Conservation (phyloP, 345 rosid genomes). For the Raphanus sativus region DNA sequence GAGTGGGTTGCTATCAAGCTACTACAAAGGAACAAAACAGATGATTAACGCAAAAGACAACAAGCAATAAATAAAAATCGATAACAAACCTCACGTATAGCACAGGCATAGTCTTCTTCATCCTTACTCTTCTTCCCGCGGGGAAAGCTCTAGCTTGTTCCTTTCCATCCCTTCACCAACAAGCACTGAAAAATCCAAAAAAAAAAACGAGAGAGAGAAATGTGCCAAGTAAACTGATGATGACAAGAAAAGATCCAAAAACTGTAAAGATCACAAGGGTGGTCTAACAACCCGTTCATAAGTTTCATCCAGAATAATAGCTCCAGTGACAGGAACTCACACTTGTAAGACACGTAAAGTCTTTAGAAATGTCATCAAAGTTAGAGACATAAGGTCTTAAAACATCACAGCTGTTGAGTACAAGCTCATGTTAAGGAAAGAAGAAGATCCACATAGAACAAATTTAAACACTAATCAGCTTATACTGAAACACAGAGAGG, state of each 20-base stretch:
- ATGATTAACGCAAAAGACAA: slow-evolving; percentile 3
- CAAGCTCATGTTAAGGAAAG: slow-evolving; percentile 59
- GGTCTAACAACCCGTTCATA: slow-evolving; percentile 83
- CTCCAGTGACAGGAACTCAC: slow-evolving; percentile 97
- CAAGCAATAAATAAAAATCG: background rate
- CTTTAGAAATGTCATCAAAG: slow-evolving; percentile 87
- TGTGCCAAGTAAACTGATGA: slow-evolving; percentile 12
- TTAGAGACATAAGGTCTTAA: slow-evolving; percentile 89
- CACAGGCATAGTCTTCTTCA: slow-evolving; percentile 97
- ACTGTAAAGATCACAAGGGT: background rate
- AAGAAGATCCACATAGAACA: background rate
- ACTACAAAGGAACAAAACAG: slow-evolving; percentile 2
- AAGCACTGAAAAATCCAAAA: slow-evolving; percentile 55
- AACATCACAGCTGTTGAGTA: slow-evolving; percentile 90
- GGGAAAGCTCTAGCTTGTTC: slow-evolving; percentile 98
- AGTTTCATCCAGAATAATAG: slow-evolving; percentile 92
- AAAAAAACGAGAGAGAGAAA: background rate
- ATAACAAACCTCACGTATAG: slow-evolving; percentile 80
- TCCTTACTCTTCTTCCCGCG: slow-evolving; percentile 97
- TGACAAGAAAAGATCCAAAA: background rate
- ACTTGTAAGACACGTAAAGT: slow-evolving; percentile 97
- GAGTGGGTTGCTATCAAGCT: background rate
- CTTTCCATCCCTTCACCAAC: slow-evolving; percentile 99
- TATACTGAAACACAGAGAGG: background rate
- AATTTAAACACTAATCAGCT: background rate